phyloP scores from a whole-genome alignment of 805 yeast genomes.

The Diddensiella santjacobensis region DNA sequence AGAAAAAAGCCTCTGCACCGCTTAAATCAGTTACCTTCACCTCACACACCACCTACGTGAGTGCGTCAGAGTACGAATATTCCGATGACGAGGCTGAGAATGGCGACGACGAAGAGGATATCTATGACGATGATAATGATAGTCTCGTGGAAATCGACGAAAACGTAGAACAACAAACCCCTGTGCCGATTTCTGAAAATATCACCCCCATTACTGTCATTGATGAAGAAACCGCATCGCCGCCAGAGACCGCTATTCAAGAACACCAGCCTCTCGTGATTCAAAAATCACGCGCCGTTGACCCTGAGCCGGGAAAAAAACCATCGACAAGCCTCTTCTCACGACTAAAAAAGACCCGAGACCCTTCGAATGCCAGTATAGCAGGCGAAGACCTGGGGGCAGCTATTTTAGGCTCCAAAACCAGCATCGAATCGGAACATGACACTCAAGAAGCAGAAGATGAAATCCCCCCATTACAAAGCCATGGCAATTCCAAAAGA shows the following conservation, averaged over 20 bases:
- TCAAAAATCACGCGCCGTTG: background rate
- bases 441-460: slow-evolving; percentile 5
- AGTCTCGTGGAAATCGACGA: slow-evolving; percentile 8
- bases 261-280: background rate
- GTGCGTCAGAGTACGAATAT: slow-evolving; percentile 29
- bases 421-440: slow-evolving; percentile 1
- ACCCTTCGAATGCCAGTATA: slow-evolving; percentile 13
- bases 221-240: background rate
- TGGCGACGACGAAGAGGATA: slow-evolving; percentile 18
- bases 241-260: background rate
- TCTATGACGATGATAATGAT: slow-evolving; percentile 11
- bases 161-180: slow-evolving; percentile 3
- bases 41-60: slow-evolving; percentile 21
- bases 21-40: slow-evolving; percentile 22
- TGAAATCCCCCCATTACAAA: background rate
- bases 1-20: slow-evolving; percentile 6
- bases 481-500: slow-evolving; percentile 14
- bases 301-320: background rate
- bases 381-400: slow-evolving; percentile 20
- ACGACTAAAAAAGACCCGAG: slow-evolving; percentile 6
- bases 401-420: slow-evolving; percentile 3
- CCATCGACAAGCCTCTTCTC: background rate
- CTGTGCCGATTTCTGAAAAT: background rate
- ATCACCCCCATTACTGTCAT: background rate
- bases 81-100: slow-evolving; percentile 25